These are phyloP conservation scores for Scutellaria barbata DNA, from an alignment of 257 asterid species.

Conservation along the genomic window DNA sequence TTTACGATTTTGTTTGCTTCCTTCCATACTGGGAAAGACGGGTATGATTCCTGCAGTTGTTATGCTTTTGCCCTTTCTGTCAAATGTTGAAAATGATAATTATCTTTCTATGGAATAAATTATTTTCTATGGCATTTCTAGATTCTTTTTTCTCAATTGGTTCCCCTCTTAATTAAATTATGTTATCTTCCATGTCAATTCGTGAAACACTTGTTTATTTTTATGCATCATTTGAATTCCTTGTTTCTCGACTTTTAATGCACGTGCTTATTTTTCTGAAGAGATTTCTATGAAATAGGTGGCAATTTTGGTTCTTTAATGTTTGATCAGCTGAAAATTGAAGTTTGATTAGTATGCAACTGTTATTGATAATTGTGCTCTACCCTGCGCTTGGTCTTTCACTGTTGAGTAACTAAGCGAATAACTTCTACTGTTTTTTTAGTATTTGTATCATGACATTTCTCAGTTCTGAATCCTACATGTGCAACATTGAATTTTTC, in stretches of 20 bases:
- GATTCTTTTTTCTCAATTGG: not conserved
- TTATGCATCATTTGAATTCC: not conserved
- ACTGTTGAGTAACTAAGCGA: not conserved
- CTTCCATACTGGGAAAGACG: conserved; percentile 88
- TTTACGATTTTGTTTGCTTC: conserved; percentile 89
- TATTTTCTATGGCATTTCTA: not conserved
- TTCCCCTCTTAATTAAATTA: not conserved
- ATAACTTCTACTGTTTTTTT: not conserved
- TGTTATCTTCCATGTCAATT: not conserved
- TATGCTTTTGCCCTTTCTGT: conserved; percentile 18
- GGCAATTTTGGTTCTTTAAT: not conserved
- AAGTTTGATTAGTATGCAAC: conserved; percentile 15
- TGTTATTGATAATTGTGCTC: not conserved
- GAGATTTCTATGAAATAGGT: not conserved
- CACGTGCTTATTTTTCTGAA: not conserved
- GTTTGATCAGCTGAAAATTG: conserved; percentile 18
- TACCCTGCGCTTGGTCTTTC: conserved; percentile 15
- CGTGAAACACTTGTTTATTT: not conserved
- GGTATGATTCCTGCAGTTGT: conserved; percentile 45
- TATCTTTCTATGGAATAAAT: not conserved
- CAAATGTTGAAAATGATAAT: conserved; percentile 19
- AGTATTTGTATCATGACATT: conserved; percentile 4
- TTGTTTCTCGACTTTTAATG: not conserved
- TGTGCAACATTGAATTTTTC: conserved; percentile 26
- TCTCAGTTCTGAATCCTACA: conserved; percentile 10